Evolutionary conservation across 73 alveolate species (phyloP).

Genomic region (Symbiodinium pilosum): DNA sequence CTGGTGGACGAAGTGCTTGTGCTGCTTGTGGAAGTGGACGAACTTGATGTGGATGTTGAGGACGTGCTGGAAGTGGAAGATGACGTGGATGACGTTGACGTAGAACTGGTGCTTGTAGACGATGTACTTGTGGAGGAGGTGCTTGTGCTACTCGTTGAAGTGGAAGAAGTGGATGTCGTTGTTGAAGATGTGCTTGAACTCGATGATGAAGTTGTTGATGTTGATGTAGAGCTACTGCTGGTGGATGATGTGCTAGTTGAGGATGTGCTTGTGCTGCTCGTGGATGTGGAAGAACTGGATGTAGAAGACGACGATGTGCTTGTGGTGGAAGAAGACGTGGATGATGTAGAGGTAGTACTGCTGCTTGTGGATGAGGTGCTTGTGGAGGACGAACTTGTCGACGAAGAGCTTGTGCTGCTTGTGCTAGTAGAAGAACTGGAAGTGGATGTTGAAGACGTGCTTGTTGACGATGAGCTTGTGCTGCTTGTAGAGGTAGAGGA

Average conservation of each 20-base stretch:
- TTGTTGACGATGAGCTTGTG: not conserved
- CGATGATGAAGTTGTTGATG: slow-evolving; percentile 3
- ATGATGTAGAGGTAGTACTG: not conserved
- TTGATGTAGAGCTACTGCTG: not conserved
- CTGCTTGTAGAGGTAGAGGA: not conserved
- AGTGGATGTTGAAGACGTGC: not conserved
- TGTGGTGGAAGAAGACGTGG: slow-evolving; percentile 7
- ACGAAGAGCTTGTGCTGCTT: not conserved
- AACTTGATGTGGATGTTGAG: not conserved
- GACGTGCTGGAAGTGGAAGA: not conserved
- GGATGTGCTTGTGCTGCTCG: slow-evolving; percentile 23
- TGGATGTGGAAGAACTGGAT: not conserved
- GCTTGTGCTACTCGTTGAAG: not conserved
- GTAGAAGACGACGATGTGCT: not conserved
- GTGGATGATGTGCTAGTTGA: slow-evolving; percentile 29
- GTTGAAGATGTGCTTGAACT: slow-evolving; percentile 36
- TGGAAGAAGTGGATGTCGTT: not conserved
- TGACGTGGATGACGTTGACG: not conserved
- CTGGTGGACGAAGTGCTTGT: slow-evolving; percentile 38
- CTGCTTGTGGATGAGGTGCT: slow-evolving; percentile 18
- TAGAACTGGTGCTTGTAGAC: not conserved
- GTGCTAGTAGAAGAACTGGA: not conserved
- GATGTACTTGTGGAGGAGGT: not conserved
- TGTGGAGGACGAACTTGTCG: not conserved
- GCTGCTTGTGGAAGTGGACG: slow-evolving; percentile 26